Base-by-base conservation (phyloP, 371 early-diverging fungal species). In the Actinomortierella wolfii region DNA sequence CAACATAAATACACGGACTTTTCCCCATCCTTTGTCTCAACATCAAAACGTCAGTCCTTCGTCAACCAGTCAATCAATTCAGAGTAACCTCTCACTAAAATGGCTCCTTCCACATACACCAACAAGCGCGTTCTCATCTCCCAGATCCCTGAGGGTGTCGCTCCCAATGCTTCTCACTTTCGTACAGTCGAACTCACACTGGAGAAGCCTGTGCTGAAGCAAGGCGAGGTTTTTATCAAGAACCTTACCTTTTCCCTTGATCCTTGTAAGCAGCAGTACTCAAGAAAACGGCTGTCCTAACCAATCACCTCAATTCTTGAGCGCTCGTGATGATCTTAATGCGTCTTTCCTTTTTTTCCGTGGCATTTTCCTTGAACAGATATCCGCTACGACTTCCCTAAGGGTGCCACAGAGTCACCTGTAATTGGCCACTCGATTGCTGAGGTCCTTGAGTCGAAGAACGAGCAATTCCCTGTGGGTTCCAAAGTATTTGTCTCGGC, bases 211-310 rank as follows among this genome's bases (percentile, higher is more conserved):
- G 54, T 42, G n/a, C 70, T 74, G 52, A 42, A 68, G 59, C 59
- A 66, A 13, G 51, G 64, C 57, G 61, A 68, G 20, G 50, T 71
- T 56, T 73, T 71, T 44, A 63, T 78, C 52, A 75, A 78, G 69
- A 78, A 76, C 56, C 56, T 75, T 21, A 59, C 64, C 39, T 60
- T 77, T 39, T 62, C 65, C 20, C 46, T 62, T 57, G 69, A 71
- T 52, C 73, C 73, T 25, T 71, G 73, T 61, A 80, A 79, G 79
- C 83, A 78, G 26, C 80, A 79, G 14, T 71, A 76, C 51, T n/a
- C n/a, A n/a, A n/a, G n/a, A n/a, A n/a, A n/a, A n/a, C n/a, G n/a
- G n/a, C n/a, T n/a, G n/a, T n/a, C n/a, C n/a, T n/a, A n/a, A n/a
- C n/a, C n/a, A n/a, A n/a, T n/a, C n/a, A n/a, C n/a, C n/a, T n/a